phyloP scores from a whole-genome alignment of 768 basidiomycete species.

The Suillus weaverae region DNA sequence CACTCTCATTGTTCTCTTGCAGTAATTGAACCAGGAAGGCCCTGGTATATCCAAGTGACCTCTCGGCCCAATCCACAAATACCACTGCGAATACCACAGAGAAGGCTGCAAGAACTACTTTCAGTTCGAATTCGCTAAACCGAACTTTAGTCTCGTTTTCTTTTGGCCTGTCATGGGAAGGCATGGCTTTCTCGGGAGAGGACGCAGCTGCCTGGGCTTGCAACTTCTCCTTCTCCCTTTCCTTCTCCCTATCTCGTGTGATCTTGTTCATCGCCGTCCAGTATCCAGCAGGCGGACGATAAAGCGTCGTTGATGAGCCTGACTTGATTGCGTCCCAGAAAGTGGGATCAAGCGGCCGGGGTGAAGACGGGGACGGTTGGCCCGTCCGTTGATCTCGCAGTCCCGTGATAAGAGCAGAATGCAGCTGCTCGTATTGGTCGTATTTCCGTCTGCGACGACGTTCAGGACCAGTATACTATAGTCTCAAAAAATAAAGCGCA shows the following conservation, averaged over 20 bases:
- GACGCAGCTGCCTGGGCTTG: background rate
- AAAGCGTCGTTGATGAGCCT: background rate
- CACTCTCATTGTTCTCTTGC: background rate
- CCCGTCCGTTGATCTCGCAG: background rate
- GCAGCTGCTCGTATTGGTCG: background rate
- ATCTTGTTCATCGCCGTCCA: background rate
- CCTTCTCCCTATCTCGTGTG: background rate
- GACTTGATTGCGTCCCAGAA: background rate
- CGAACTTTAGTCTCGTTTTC: background rate
- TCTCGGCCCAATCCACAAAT: background rate
- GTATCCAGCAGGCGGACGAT: slow-evolving; percentile 1
- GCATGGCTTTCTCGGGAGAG: background rate
- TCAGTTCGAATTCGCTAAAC: no score
- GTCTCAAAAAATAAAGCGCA: background rate
- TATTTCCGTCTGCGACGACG: background rate
- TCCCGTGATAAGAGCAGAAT: background rate
- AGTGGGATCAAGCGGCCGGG: slow-evolving; percentile 1
- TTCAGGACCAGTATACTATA: background rate
- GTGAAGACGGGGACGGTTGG: background rate
- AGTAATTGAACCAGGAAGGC: background rate
- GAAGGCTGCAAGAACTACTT: background rate
- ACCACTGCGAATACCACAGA: background rate
- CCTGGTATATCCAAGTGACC: background rate
- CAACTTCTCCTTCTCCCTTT: background rate
- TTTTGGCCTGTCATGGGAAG: background rate